A percentile compares a stretch with the other conserved stretches of the same genome.
Conservation (phyloP, 2,329 filamentous ascomycete genomes). For the Periconia macrospinosa region DNA sequence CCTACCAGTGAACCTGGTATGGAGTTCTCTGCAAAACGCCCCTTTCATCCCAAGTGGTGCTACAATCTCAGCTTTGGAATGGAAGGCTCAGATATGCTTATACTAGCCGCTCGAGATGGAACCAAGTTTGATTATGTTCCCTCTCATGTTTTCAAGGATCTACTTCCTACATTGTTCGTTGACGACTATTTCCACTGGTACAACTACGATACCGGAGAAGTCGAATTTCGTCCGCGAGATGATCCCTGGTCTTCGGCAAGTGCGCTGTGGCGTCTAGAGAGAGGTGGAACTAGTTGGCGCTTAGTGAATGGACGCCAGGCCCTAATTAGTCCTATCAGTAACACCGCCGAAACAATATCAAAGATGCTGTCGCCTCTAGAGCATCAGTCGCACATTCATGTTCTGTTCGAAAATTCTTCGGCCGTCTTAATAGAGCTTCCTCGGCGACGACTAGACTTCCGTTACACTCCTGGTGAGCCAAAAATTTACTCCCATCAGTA, state of each 20-base stretch:
- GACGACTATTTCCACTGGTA: slow-evolving; percentile 31
- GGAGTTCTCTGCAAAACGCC: slow-evolving; percentile 43
- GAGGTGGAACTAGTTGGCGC: slow-evolving; percentile 13
- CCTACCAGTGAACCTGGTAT: slow-evolving; percentile 45
- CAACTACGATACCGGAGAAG: slow-evolving; percentile 4
- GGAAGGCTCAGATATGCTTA: slow-evolving; percentile 20
- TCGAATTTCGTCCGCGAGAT: slow-evolving; percentile 10
- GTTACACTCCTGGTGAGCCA: not conserved
- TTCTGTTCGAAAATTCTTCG: slow-evolving; percentile 7
- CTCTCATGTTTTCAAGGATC: slow-evolving; percentile 17
- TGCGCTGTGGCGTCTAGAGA: slow-evolving; percentile 18
- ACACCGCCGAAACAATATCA: slow-evolving; percentile 11
- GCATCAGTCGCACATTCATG: slow-evolving; percentile 16
- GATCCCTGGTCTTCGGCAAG: slow-evolving; percentile 12
- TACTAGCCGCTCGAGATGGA: slow-evolving; percentile 14
- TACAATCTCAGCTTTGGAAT: slow-evolving; percentile 43
- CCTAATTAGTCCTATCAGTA: slow-evolving; percentile 14
- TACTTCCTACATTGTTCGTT: slow-evolving; percentile 37
- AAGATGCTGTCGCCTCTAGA: slow-evolving; percentile 21
- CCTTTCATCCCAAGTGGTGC: slow-evolving; percentile 3
- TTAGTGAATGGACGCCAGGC: slow-evolving; percentile 5
- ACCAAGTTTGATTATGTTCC: slow-evolving; percentile 41
- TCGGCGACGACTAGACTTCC: slow-evolving; percentile 18
- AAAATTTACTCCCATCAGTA: slow-evolving; percentile 26
- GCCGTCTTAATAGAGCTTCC: slow-evolving; percentile 15